A percentile compares a stretch with the other conserved stretches of the same genome.
These are phyloP conservation scores for Citeromyces nyonsensis DNA, from an alignment of 805 yeast genomes.

Conservation along the genomic window DNA sequence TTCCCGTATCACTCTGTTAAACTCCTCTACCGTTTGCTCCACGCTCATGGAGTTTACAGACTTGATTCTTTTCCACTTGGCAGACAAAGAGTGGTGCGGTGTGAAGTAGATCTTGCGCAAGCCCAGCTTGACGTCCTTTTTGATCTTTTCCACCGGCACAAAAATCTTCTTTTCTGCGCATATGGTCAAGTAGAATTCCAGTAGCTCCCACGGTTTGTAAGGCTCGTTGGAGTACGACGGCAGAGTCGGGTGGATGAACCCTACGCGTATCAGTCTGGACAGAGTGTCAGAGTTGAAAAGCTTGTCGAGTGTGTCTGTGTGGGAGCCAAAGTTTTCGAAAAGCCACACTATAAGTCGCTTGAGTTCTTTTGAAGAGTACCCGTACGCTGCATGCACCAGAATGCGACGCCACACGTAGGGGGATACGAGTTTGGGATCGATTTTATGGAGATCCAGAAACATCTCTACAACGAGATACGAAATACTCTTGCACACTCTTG, in stretches of 20 bases:
- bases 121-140: neutral
- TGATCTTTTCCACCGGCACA: neutral
- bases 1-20: constrained; percentile 1
- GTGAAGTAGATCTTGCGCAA: constrained; percentile 1
- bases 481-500: too few relatives aligned
- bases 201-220: constrained; percentile 2
- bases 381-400: too few relatives aligned
- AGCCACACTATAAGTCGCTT: too few relatives aligned
- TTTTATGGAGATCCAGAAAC: too few relatives aligned
- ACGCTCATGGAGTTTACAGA: neutral
- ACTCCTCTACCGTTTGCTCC: neutral
- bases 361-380: too few relatives aligned
- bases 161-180: neutral
- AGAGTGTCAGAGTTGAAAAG: constrained; percentile 1
- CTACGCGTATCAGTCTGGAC: constrained; percentile 1
- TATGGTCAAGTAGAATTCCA: neutral
- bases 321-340: too few relatives aligned
- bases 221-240: neutral
- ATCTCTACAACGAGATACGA: too few relatives aligned
- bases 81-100: neutral
- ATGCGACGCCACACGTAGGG: too few relatives aligned
- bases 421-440: too few relatives aligned
- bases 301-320: too few relatives aligned
- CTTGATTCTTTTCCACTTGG: constrained; percentile 1
- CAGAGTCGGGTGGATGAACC: too few relatives aligned